A percentile compares a stretch with the other conserved stretches of the same genome.
These are phyloP conservation scores for Rhytidiadelphus loreus DNA, from an alignment of 225 moss, liverwort and hornwort genomes.

Conservation along the genomic window DNA sequence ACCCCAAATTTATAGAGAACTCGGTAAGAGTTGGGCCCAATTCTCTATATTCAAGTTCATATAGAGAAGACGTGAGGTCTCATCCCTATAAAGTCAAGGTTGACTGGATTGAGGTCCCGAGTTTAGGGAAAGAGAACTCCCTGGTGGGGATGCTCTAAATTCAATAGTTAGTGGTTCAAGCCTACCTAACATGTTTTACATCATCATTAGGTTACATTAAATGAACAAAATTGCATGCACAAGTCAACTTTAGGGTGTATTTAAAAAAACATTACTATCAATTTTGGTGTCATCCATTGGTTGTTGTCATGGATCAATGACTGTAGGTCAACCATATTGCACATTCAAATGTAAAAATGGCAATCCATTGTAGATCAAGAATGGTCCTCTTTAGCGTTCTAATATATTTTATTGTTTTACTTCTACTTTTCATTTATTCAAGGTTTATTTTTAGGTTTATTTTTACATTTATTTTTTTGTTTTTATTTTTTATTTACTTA, in stretches of 20 bases:
- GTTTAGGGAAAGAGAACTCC: too few species aligned
- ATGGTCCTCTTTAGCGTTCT: too few species aligned
- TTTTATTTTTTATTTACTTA: neutral
- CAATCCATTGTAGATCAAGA: neutral
- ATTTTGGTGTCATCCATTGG: neutral
- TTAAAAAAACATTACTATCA: neutral
- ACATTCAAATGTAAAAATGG: neutral
- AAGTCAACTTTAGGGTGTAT: neutral
- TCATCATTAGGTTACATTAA: neutral
- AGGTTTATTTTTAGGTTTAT: neutral
- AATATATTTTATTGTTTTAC: too few species aligned
- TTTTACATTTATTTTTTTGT: neutral
- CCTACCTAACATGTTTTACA: neutral
- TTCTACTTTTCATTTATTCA: neutral
- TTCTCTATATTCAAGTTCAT: too few species aligned
- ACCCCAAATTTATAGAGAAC: too few species aligned
- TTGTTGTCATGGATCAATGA: neutral
- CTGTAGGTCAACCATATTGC: neutral
- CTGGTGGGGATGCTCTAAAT: too few species aligned
- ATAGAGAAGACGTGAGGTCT: too few species aligned
- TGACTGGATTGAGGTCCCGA: too few species aligned
- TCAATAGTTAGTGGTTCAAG: too few species aligned
- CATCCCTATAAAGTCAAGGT: too few species aligned
- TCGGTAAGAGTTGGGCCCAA: too few species aligned
- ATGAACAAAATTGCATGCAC: neutral